Evolutionary conservation across 2,329 filamentous ascomycete genomes (phyloP), one percentile per base, ranked within the genome.

Genomic region (Graphiopsis chlorocephala): DNA sequence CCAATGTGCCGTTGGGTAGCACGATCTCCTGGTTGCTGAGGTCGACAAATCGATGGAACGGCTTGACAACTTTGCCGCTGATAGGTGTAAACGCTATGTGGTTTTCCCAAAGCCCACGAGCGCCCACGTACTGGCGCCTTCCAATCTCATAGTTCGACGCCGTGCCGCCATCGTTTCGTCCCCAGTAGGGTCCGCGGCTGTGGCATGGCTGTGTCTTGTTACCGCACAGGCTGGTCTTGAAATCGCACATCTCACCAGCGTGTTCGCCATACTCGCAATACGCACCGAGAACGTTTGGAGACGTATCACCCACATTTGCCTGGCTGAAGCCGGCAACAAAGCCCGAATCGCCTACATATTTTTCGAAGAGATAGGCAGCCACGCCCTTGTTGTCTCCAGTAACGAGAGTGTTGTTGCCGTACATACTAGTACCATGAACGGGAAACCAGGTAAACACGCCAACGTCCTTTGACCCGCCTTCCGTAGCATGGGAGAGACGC

Each of bases 321-420:
- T 97, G 94, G 0, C 92, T 95, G 76, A 97, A 98, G 4, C 92
- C 94, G 2, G 93, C 93, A 1, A 97, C 91, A 70, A 96, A 97
- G 11, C 84, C 85, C 2, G 86, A 80, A n/a, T 76, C 78, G 2
- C 79, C 75, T 57, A 90, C 83, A 1, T 72, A 72, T 69, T 90
- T 85, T 75, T 98, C 94, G 61, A 97, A 89, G 14, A 97, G 81
- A 74, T 90, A 90, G 0, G 93, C 91, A 2, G 94, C 93, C 7
- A 97, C 92, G 14, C 94, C 94, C 79, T 98, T 98, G 81, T 98
- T 98, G 77, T 98, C 94, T n/a, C 92, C 94, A 2, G 93, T 89
- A 59, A 95, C 86, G 15, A 97, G 83, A 0, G 93, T 97, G 78
- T 97, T 97, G 79, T 97, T 97, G 63, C 91, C 90, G 26, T 93